Base-by-base conservation (phyloP, 1,284 basidiomycete genomes). In the Microstroma glucosiphilum region DNA sequence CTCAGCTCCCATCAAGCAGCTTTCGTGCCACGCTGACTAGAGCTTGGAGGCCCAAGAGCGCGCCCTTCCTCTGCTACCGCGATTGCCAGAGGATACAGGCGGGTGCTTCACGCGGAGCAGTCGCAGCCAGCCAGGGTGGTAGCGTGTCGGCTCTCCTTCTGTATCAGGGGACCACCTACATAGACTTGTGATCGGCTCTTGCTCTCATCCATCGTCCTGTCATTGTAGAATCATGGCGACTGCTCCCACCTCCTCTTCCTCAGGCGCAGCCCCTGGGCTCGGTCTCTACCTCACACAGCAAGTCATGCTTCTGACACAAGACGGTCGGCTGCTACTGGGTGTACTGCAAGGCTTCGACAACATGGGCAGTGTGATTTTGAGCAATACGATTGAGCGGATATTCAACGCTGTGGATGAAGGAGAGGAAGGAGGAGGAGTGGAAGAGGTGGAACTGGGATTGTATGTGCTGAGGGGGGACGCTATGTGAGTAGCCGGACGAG, bases 391-490 rank as follows among this genome's bases (percentile, higher is more conserved):
- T 15, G 77, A 79, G 65, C 60, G 77, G 26, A 72, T 79, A 23
- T 79, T 76, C 51, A 76, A 70, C 61, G 41, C 60, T 37, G 51
- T 15, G 17, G 51, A 19, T 15, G 51, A 54, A 21, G 51, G 51
- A 17, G 23, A 62, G 1, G 93, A 98, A 17, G 30, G 30, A 9
- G 89, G 90, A 75, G 89, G 89, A 23, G 92, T 96, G 40, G 91
- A 97, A 81, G 92, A 96, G 83, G 87, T 94, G 12, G 89, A 91
- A 0, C 83, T 98, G n/a, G 94, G 94, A 0, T 83, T 98, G 56
- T 98, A 98, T 80, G 87, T 99, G 69, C 89, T 98, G 73, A 91
- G 96, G 76, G 94, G 94, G 1, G 94, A 98, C 78, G 93, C 94
- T 84, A 92, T 96, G 94, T 96, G 66, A 75, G 84, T 82, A 62